These are phyloP conservation scores for Chytriomyces hyalinus DNA, from an alignment of 192 early-diverging fungal genomes.

Conservation along the genomic window DNA sequence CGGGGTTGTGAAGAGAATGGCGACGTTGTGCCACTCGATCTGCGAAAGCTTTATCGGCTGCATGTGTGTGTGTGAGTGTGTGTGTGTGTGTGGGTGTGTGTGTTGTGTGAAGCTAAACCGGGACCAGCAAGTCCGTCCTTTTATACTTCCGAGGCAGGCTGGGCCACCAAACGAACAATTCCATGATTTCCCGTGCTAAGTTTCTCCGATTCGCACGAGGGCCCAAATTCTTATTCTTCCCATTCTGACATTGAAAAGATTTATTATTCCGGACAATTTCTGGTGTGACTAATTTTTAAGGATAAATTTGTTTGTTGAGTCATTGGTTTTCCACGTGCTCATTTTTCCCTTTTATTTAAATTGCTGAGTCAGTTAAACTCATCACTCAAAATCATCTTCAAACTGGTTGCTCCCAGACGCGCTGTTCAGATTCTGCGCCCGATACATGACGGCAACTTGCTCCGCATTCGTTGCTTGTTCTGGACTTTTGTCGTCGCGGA, in stretches of 20 bases:
- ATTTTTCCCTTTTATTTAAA: background rate
- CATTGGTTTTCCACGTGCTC: background rate
- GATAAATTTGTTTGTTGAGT: background rate
- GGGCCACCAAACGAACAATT: too few species aligned
- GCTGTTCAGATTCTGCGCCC: slow-evolving; percentile 39
- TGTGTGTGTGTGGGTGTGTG: background rate
- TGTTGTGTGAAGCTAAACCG: background rate
- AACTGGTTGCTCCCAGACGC: slow-evolving; percentile 6
- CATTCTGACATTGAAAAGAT: background rate
- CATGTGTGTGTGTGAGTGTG: background rate
- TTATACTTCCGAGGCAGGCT: too few species aligned
- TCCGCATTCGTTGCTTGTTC: slow-evolving; percentile 90
- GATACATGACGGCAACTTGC: slow-evolving; percentile 65
- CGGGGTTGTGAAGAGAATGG: slow-evolving; percentile 60
- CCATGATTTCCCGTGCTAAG: too few species aligned
- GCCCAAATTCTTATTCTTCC: background rate
- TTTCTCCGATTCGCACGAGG: background rate
- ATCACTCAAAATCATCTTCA: slow-evolving; percentile 27
- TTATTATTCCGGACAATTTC: background rate
- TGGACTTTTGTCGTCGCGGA: slow-evolving; percentile 94
- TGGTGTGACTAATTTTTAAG: background rate
- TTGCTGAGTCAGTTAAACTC: background rate
- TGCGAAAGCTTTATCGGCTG: slow-evolving; percentile 6
- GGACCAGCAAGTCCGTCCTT: too few species aligned
- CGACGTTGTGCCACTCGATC: slow-evolving; percentile 47